Evolutionary conservation across 2,329 filamentous ascomycete genomes (phyloP), one percentile per base, ranked within the genome.

Genomic region (Exophiala viscosa): DNA sequence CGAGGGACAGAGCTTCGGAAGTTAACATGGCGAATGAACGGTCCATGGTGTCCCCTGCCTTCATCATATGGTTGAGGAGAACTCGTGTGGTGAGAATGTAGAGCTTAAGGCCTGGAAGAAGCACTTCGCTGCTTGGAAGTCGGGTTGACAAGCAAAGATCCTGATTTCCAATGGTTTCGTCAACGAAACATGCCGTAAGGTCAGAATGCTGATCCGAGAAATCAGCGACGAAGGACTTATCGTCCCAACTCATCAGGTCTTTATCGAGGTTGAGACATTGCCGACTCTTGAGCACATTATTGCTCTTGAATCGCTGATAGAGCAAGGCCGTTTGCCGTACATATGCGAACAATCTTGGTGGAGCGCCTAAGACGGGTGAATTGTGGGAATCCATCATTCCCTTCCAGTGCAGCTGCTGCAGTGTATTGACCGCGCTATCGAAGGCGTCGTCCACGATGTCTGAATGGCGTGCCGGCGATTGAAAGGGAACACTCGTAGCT

Each of bases 401-500:
- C 9, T 50, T 32, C 6, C 14, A 31, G 15, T 49, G 60, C 5
- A 52, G 42, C 60, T 55, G 31, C 15, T 54, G 39, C 34, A 54
- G 34, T 6, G 39, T 11, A 20, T 23, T 10, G 13, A 35, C 31
- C 3, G 62, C 61, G 7, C 57, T 34, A 3, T 41, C 40, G 39
- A 65, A 54, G 17, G 58, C 57, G 1, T 47, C 40, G n/a, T 66
- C 59, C n/a, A 66, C 55, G 13, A 54, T 34, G 3, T 28, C 15
- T 5, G 53, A 41, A 5, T 48, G 28, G 2, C 32, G 6, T 6
- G 17, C 15, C 5, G 48, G 48, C 7, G 50, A 36, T 10, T 63
- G 62, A 18, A 66, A 65, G 1, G 64, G 62, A 10, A 66, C 54
- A 20, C 62, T 60, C 3, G 63, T 66, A 8, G 63, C 54, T 4